A percentile compares a stretch with the other conserved stretches of the same genome.
These are phyloP conservation scores for Trichoderma pleuroti DNA, from an alignment of 2,329 filamentous ascomycete genomes.

Conservation along the genomic window DNA sequence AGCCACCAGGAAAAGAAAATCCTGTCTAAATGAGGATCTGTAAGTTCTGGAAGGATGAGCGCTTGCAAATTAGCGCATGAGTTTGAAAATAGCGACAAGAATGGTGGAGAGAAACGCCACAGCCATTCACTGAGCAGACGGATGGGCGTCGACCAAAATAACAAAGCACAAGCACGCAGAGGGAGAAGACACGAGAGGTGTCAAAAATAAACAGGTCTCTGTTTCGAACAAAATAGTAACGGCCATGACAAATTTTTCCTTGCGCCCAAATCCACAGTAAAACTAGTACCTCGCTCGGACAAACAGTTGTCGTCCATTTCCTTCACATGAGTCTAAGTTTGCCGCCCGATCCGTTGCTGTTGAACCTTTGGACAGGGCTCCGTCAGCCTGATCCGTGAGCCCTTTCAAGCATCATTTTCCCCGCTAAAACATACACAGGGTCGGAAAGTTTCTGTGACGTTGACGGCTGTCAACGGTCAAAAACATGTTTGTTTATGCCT, in stretches of 20 bases:
- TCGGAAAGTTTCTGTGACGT: background rate
- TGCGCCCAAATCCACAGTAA: background rate
- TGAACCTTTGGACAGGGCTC: background rate
- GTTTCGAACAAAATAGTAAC: background rate
- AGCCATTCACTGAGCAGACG: background rate
- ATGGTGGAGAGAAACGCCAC: background rate
- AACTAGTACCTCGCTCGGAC: background rate
- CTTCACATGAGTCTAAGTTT: background rate
- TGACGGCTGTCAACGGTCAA: background rate
- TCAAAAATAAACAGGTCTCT: background rate
- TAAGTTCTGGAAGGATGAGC: background rate
- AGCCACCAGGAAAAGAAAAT: background rate
- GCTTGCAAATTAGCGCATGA: background rate
- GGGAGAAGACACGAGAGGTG: background rate
- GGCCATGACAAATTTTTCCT: background rate
- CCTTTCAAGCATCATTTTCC: background rate
- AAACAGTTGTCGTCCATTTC: background rate
- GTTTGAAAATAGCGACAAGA: background rate
- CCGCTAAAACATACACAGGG: background rate
- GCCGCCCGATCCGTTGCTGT: background rate
- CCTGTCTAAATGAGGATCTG: background rate
- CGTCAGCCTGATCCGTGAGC: background rate
- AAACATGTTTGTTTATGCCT: background rate
- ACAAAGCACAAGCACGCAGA: background rate
- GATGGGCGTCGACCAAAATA: background rate